Base-by-base conservation (phyloP, 73 alveolate genomes). In the Paramecium sonneborni region DNA sequence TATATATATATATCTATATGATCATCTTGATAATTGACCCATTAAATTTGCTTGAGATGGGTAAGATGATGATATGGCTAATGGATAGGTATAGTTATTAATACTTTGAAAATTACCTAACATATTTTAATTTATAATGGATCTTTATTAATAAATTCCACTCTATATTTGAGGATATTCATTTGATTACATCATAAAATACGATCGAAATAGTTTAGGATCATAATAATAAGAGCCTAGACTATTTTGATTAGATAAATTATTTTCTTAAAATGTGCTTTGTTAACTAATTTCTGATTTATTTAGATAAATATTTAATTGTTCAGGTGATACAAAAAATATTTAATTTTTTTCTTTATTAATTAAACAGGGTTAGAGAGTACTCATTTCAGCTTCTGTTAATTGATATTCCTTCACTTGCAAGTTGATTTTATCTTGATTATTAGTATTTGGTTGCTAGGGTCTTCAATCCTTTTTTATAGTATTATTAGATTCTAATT, bases 301-400 rank as follows among this genome's bases (percentile, higher is more conserved):
- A 62, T 62, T 62, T 11, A 62, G 26, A 43, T 79, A 79, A 24
- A 14, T 6, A 20, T 79, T 15, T 11, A 79, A 79, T 46, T 43
- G 15, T 30, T 79, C 90, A 18, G 38, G 41, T 10, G 44, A 8
- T 43, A 44, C 72, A 18, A 79, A 23, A 34, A 37, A 79, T 8
- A 79, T 79, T 8, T 15, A 43, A 46, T 79, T 79, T 44, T 79
- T 79, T 41, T 79, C 90, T 41, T 44, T 79, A 37, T 79, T 44
- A 11, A 79, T 20, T 41, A 79, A 44, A 43, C 90, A 79, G 5
- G 90, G 90, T 23, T 10, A 3, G 9, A 79, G 43, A 20, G 21
- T 23, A 7, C 44, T 41, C 26, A 44, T 23, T 20, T 79, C 38
- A 3, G 10, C 90, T 12, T 79, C 72, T 24, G 69, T 20, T 6